Evolutionary conservation across 192 early-diverging fungal genomes (phyloP).

Genomic region (Gaertneriomyces sp.): DNA sequence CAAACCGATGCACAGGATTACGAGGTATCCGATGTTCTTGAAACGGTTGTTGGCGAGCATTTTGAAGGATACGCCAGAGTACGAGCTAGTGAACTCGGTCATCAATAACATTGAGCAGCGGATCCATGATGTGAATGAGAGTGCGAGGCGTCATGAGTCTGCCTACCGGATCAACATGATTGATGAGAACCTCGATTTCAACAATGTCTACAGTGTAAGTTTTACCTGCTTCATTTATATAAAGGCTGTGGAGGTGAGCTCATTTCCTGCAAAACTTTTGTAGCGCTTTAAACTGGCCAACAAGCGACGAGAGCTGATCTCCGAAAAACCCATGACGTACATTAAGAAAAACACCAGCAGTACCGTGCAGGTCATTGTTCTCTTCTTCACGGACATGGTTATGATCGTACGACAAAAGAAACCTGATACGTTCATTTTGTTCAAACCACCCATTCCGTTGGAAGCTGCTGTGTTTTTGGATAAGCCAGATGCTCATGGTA

Average conservation of each 20-base stretch:
- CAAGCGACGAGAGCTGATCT: slow-evolving; percentile 46
- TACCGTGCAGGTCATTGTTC: slow-evolving; percentile 41
- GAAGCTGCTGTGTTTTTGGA: slow-evolving; percentile 48
- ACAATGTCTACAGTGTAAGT: slow-evolving; percentile 19
- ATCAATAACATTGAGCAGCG: slow-evolving; percentile 40
- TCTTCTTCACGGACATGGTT: slow-evolving; percentile 53
- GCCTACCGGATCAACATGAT: slow-evolving; percentile 40
- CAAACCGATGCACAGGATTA: slow-evolving; percentile 54
- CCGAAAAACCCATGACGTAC: slow-evolving; percentile 47
- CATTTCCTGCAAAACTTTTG: slow-evolving; percentile 10
- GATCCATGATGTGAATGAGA: slow-evolving; percentile 43
- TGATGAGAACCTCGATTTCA: slow-evolving; percentile 52
- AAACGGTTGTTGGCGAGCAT: slow-evolving; percentile 38
- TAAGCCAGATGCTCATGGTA: slow-evolving; percentile 33
- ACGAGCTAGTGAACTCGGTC: slow-evolving; percentile 31
- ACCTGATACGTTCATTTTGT: slow-evolving; percentile 41
- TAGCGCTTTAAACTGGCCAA: slow-evolving; percentile 49
- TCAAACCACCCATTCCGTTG: slow-evolving; percentile 52
- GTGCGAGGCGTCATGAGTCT: slow-evolving; percentile 40
- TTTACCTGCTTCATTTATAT: background rate
- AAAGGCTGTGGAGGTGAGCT: background rate
- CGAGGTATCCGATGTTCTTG: slow-evolving; percentile 48
- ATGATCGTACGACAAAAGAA: slow-evolving; percentile 37
- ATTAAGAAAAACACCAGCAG: slow-evolving; percentile 35
- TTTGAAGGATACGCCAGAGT: slow-evolving; percentile 15